Evolutionary conservation across 1,139 yeast genomes (phyloP).

Genomic region (Wickerhamomyces sp.): DNA sequence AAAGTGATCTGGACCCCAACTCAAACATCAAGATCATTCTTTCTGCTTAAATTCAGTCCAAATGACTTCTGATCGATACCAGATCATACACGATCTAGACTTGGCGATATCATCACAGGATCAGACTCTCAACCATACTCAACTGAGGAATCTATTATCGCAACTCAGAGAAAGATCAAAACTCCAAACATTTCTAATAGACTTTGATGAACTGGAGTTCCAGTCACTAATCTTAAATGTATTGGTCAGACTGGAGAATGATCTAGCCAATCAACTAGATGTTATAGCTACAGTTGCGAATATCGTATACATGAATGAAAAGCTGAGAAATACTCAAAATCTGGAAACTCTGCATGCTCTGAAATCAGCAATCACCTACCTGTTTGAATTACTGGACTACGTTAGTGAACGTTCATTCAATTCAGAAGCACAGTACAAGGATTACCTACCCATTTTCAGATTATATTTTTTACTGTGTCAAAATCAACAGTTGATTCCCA

Average conservation of each 20-base stretch:
- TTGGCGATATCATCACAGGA: neutral
- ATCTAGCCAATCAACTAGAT: constrained; percentile 12
- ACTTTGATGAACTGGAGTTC: constrained; percentile 10
- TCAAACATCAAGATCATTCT: neutral
- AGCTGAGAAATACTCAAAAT: constrained; percentile 9
- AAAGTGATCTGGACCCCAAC: too few relatives aligned
- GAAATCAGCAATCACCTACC: constrained; percentile 7
- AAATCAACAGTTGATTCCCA: constrained; percentile 8
- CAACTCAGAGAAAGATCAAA: constrained; percentile 12
- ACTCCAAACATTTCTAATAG: constrained; percentile 10
- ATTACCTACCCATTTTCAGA: constrained; percentile 23
- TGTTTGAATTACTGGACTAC: constrained; percentile 14
- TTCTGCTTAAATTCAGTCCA: neutral
- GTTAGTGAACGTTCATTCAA: constrained; percentile 22
- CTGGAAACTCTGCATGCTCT: neutral
- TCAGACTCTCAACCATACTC: constrained; percentile 1
- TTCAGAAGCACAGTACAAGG: constrained; percentile 20
- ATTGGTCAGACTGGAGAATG: constrained; percentile 2
- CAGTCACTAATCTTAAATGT: constrained; percentile 5
- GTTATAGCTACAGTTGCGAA: constrained; percentile 19
- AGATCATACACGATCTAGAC: constrained; percentile 3
- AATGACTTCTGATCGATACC: constrained; percentile 1
- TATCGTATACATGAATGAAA: constrained; percentile 15
- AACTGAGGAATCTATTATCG: neutral
- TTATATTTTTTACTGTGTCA: constrained; percentile 20